Evolutionary conservation across 2,329 filamentous ascomycete species (phyloP).

Genomic region (Xylaria sp.): DNA sequence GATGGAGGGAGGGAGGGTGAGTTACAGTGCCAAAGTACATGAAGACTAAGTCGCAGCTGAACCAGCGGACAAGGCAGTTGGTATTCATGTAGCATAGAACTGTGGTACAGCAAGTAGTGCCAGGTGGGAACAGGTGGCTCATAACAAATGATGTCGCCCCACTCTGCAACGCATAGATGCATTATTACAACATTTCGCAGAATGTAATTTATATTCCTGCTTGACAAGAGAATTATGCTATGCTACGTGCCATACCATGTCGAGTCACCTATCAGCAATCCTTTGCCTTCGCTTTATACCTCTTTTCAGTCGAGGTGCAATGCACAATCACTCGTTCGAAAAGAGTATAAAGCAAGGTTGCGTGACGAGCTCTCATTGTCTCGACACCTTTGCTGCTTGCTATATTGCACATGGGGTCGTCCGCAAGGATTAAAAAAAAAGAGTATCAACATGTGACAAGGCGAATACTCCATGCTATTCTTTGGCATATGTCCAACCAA

Average conservation of each 20-base stretch:
- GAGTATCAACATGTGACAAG: slow-evolving; percentile 8
- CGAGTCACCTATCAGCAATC: neutral
- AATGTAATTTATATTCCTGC: neutral
- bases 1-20: neutral
- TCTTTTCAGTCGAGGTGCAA: no score
- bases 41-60: neutral
- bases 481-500: slow-evolving; percentile 20
- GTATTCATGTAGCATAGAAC: neutral
- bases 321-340: neutral
- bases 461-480: neutral
- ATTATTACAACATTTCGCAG: neutral
- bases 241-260: neutral
- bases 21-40: neutral
- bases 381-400: slow-evolving; percentile 18
- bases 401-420: slow-evolving; percentile 16
- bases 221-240: neutral
- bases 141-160: neutral
- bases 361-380: slow-evolving; percentile 12
- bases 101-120: no score
- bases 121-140: neutral
- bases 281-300: neutral
- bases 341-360: neutral
- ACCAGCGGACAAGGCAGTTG: neutral
- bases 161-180: neutral
- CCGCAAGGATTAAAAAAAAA: slow-evolving; percentile 17